These are phyloP conservation scores for Wickerhamiella galacta DNA, from an alignment of 805 yeast species.

Conservation along the genomic window DNA sequence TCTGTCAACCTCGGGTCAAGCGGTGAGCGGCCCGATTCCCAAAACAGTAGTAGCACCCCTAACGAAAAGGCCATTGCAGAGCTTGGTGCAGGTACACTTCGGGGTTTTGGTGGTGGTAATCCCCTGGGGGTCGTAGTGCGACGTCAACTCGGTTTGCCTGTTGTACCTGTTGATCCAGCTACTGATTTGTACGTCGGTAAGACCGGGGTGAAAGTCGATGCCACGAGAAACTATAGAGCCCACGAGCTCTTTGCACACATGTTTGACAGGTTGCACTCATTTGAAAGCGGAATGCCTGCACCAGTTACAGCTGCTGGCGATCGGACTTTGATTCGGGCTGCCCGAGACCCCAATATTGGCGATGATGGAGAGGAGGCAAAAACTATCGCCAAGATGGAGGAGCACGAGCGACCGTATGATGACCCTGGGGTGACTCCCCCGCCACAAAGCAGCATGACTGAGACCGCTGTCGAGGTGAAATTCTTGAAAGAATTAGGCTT, in stretches of 20 bases:
- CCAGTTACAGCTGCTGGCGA: conserved; percentile 24
- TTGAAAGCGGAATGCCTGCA: conserved; percentile 20
- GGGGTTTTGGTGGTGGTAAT: conserved; percentile 27
- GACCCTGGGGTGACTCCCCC: conserved; percentile 11
- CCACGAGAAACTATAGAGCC: conserved; percentile 19
- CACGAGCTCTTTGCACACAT: conserved; percentile 23
- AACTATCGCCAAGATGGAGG: conserved; percentile 26
- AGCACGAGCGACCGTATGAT: conserved; percentile 21
- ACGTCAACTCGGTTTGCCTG: conserved; percentile 26
- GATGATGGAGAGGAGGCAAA: conserved; percentile 20
- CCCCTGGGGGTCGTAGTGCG: conserved; percentile 26
- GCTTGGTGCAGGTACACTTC: conserved; percentile 26
- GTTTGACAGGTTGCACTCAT: conserved; percentile 22
- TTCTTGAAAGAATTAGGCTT: conserved; percentile 19
- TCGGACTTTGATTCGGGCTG: conserved; percentile 22
- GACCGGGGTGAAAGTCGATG: conserved; percentile 19
- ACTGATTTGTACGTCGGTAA: conserved; percentile 21
- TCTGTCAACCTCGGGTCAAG: conserved; percentile 20
- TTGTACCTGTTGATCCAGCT: conserved; percentile 21
- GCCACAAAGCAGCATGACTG: conserved; percentile 3
- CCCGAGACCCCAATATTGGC: conserved; percentile 22
- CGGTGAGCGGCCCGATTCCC: conserved; percentile 7
- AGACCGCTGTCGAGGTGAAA: conserved; percentile 15
- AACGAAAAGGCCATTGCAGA: conserved; percentile 11
- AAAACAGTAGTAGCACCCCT: background rate